Conservation (phyloP, 345 rosid species). For the Eutrema yunnanense region DNA sequence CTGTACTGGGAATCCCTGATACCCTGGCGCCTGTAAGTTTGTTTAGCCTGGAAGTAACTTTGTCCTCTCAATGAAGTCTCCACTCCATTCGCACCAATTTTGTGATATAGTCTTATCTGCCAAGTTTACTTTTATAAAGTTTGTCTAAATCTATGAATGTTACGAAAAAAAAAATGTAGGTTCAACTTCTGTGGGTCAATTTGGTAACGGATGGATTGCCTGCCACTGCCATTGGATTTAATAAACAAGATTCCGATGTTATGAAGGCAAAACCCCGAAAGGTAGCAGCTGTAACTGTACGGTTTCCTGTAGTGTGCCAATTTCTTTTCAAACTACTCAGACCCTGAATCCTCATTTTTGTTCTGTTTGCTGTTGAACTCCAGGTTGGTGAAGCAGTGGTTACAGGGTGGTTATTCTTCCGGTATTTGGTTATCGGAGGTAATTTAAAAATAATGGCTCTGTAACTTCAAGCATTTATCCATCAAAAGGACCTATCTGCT, state of each 20-base stretch:
- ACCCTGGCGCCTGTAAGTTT: slow-evolving; percentile 95
- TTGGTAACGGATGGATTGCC: slow-evolving; percentile 99
- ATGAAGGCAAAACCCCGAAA: slow-evolving; percentile 98
- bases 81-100: neutral
- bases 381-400: slow-evolving; percentile 99
- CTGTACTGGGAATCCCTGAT: slow-evolving; percentile 97
- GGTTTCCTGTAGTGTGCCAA: neutral
- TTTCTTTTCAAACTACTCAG: slow-evolving; percentile 5
- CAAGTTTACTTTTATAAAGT: neutral
- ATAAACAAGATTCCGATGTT: slow-evolving; percentile 94
- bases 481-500: neutral
- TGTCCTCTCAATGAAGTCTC: neutral
- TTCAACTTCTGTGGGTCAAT: slow-evolving; percentile 98
- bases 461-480: slow-evolving; percentile 7
- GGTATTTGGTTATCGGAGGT: slow-evolving; percentile 99
- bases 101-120: neutral
- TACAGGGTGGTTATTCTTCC: slow-evolving; percentile 94
- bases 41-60: slow-evolving; percentile 5
- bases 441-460: slow-evolving; percentile 18
- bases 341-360: slow-evolving; percentile 8
- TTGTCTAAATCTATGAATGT: neutral
- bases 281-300: slow-evolving; percentile 39
- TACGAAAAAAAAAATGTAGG: slow-evolving; percentile 42
- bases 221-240: slow-evolving; percentile 99
- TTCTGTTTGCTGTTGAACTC: slow-evolving; percentile 25